These are phyloP conservation scores for Sequoiadendron giganteum DNA, from an alignment of 75 land plant species.

Conservation along the genomic window DNA sequence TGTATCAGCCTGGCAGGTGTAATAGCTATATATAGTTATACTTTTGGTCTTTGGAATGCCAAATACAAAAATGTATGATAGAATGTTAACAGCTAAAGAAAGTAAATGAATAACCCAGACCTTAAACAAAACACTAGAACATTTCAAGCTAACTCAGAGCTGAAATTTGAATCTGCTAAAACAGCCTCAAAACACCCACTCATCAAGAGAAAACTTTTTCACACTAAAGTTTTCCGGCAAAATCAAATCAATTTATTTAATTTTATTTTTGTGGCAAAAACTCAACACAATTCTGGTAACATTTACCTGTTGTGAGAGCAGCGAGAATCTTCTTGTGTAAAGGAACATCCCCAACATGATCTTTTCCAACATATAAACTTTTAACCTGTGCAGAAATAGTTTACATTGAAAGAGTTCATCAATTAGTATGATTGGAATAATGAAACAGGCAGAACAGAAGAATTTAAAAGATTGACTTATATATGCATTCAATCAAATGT, in stretches of 20 bases:
- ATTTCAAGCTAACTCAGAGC: background rate
- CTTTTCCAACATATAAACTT: constrained; percentile 74
- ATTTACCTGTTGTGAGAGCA: constrained; percentile 91
- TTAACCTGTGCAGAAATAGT: constrained; percentile 61
- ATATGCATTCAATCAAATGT: background rate
- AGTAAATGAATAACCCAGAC: background rate
- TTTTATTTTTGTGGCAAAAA: background rate
- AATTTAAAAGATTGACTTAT: background rate
- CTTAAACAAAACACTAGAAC: too few relatives aligned
- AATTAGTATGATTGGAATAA: background rate
- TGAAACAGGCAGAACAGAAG: background rate
- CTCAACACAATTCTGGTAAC: background rate
- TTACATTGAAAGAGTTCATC: background rate
- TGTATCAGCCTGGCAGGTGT: background rate
- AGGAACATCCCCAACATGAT: constrained; percentile 91
- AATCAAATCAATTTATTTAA: background rate
- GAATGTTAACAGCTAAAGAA: background rate
- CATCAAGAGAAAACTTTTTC: background rate
- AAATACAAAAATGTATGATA: background rate
- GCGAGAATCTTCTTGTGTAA: constrained; percentile 88
- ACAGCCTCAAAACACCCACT: background rate
- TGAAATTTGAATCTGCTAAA: background rate
- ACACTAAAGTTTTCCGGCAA: background rate
- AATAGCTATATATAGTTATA: background rate
- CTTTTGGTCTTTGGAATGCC: background rate